These are phyloP conservation scores for Colletotrichum truncatum DNA, from an alignment of 2,329 filamentous ascomycete species.

Conservation along the genomic window DNA sequence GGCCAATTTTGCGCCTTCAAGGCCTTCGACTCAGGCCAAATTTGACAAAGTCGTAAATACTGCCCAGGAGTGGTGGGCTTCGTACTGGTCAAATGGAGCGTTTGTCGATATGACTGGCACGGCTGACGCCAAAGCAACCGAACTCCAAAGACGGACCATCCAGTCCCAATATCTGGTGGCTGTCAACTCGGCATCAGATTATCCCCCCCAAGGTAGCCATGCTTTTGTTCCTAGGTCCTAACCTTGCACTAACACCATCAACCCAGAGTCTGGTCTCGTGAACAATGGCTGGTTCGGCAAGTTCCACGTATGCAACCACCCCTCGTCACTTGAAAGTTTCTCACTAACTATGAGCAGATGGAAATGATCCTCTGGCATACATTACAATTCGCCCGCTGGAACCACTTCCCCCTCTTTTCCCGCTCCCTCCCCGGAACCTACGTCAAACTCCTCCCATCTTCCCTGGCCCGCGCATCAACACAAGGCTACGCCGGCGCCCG, in stretches of 20 bases:
- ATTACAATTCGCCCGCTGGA: slow-evolving; percentile 60
- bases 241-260: not conserved
- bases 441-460: slow-evolving; percentile 51
- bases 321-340: no score
- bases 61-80: slow-evolving; percentile 54
- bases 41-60: slow-evolving; percentile 38
- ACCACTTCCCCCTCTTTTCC: slow-evolving; percentile 53
- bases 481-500: slow-evolving; percentile 56
- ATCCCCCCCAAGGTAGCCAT: slow-evolving; percentile 53
- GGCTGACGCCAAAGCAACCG: slow-evolving; percentile 50
- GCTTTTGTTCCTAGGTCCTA: slow-evolving; percentile 29
- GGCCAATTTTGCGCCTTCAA: slow-evolving; percentile 41
- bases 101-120: slow-evolving; percentile 59
- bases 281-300: slow-evolving; percentile 68
- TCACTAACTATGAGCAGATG: no score
- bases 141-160: slow-evolving; percentile 62
- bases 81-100: slow-evolving; percentile 59
- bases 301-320: slow-evolving; percentile 50
- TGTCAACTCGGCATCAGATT: slow-evolving; percentile 59
- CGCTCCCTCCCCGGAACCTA: slow-evolving; percentile 58
- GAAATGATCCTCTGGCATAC: slow-evolving; percentile 66
- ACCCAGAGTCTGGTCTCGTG: slow-evolving; percentile 50
- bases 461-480: slow-evolving; percentile 43
- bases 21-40: slow-evolving; percentile 32
- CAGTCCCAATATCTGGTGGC: slow-evolving; percentile 62